These are phyloP conservation scores for Gomphus bonarii DNA, from an alignment of 1,284 basidiomycete genomes.

Conservation along the genomic window DNA sequence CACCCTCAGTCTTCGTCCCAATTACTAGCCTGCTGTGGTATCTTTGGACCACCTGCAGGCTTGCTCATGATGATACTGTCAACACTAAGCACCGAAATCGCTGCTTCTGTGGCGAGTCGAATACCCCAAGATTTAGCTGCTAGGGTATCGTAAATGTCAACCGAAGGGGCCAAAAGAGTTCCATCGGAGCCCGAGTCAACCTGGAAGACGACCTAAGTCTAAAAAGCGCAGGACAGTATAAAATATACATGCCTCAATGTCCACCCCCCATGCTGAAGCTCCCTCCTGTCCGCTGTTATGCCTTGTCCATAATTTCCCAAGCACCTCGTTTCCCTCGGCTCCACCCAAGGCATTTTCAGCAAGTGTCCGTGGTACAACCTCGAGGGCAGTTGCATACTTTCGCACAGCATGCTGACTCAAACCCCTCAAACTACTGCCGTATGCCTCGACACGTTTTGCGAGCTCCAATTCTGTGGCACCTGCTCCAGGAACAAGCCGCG, in stretches of 20 bases:
- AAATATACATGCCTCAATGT: conserved; percentile 64
- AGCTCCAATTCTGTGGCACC: conserved; percentile 93
- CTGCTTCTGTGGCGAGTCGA: conserved; percentile 85
- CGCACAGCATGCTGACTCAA: conserved; percentile 92
- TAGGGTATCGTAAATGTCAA: conserved; percentile 74
- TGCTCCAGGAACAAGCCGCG: conserved; percentile 86
- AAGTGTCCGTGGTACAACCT: conserved; percentile 87
- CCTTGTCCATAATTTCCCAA: conserved; percentile 82
- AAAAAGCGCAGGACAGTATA: conserved; percentile 1
- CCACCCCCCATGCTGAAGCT: conserved; percentile 77
- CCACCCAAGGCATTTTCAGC: conserved; percentile 93
- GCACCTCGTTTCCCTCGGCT: conserved; percentile 85
- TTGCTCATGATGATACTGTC: conserved; percentile 99
- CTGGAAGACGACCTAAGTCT: conserved; percentile 26
- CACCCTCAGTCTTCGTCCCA: conserved; percentile 58
- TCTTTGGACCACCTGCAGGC: conserved; percentile 78
- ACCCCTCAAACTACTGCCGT: conserved; percentile 84
- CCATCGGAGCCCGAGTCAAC: conserved; percentile 55
- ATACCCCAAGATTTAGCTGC: conserved; percentile 88
- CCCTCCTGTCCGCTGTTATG: conserved; percentile 55
- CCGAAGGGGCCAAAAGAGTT: conserved; percentile 50
- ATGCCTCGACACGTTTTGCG: conserved; percentile 72
- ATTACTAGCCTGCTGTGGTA: conserved; percentile 73
- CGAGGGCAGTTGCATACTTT: conserved; percentile 83
- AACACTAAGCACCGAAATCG: conserved; percentile 87